These are phyloP conservation scores for Xylaria polymorpha DNA, from an alignment of 2,329 filamentous ascomycete genomes.

Conservation along the genomic window DNA sequence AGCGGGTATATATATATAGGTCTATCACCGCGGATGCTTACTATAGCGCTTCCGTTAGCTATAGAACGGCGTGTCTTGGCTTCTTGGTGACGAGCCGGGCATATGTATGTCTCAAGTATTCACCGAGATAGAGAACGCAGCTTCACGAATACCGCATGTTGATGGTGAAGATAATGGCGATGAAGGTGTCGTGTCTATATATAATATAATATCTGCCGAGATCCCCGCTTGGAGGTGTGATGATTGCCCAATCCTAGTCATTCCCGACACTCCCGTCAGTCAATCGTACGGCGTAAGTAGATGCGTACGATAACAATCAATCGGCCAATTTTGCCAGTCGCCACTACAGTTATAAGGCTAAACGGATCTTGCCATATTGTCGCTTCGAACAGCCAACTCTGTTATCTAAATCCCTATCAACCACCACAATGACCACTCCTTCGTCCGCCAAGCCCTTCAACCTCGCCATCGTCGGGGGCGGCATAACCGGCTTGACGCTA, in stretches of 20 bases:
- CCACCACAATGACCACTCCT: slow-evolving; percentile 21
- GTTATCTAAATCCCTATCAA: not conserved
- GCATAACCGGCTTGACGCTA: slow-evolving; percentile 54
- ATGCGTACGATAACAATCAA: not conserved
- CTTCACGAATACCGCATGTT: not conserved
- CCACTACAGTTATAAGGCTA: not conserved
- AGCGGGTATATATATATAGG: not conserved
- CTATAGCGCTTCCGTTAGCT: not conserved
- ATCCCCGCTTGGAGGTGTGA: slow-evolving; percentile 2
- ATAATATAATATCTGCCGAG: slow-evolving; percentile 6
- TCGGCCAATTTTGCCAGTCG: not conserved
- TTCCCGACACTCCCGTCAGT: not conserved
- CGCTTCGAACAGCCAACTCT: not conserved
- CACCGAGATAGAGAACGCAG: not conserved
- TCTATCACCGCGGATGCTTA: not conserved
- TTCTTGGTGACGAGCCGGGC: not conserved
- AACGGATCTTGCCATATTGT: not conserved
- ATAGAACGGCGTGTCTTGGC: not conserved
- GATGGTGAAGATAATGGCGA: not conserved
- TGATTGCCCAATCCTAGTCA: not conserved
- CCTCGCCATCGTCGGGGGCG: slow-evolving; percentile 56
- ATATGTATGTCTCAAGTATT: slow-evolving; percentile 1
- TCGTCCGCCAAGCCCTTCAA: slow-evolving; percentile 44
- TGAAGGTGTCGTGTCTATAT: not conserved
- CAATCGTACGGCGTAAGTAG: not conserved